Conservation (phyloP, 2,329 filamentous ascomycete species). For the Cladosporium austrohemisphaericum region DNA sequence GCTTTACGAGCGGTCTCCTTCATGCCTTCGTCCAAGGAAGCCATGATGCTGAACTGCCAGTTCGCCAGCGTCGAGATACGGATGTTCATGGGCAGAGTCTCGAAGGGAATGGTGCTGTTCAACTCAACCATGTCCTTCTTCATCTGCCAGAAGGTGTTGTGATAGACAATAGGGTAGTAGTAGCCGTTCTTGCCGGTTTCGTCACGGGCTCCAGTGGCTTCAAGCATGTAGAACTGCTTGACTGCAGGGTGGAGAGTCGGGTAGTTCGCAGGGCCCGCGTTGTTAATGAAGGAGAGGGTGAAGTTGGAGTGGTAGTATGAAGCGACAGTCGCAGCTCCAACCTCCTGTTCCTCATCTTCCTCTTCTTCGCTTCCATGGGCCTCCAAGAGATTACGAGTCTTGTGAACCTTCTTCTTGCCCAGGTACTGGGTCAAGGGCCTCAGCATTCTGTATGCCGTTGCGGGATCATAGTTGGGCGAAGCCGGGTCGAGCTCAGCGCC, state of each 20-base stretch:
- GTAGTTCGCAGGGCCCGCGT: constrained; percentile 67
- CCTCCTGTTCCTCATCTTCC: constrained; percentile 46
- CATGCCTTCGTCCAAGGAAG: constrained; percentile 80
- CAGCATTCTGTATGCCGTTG: constrained; percentile 76
- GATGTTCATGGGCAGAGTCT: constrained; percentile 74
- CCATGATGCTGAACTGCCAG: constrained; percentile 87
- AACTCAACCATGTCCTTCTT: constrained; percentile 85
- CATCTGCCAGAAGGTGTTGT: constrained; percentile 98
- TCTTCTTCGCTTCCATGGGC: constrained; percentile 46
- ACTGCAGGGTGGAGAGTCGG: constrained; percentile 66
- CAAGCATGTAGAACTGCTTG: constrained; percentile 73
- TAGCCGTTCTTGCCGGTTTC: constrained; percentile 80
- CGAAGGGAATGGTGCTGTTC: constrained; percentile 90
- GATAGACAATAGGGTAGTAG: constrained; percentile 87
- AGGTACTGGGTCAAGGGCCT: constrained; percentile 86
- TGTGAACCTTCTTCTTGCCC: constrained; percentile 81
- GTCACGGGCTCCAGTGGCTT: constrained; percentile 77
- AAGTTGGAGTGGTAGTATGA: constrained; percentile 96
- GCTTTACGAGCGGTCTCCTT: constrained; percentile 78
- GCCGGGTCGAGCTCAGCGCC: constrained; percentile 75
- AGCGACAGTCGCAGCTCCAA: constrained; percentile 64
- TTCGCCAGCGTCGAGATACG: constrained; percentile 73
- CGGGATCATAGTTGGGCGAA: constrained; percentile 66
- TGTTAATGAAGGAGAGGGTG: constrained; percentile 80
- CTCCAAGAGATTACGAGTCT: constrained; percentile 78